A percentile compares a stretch with the other conserved stretches of the same genome.
These are phyloP conservation scores for Suillus sp. DNA, from an alignment of 768 basidiomycete species.

Conservation along the genomic window DNA sequence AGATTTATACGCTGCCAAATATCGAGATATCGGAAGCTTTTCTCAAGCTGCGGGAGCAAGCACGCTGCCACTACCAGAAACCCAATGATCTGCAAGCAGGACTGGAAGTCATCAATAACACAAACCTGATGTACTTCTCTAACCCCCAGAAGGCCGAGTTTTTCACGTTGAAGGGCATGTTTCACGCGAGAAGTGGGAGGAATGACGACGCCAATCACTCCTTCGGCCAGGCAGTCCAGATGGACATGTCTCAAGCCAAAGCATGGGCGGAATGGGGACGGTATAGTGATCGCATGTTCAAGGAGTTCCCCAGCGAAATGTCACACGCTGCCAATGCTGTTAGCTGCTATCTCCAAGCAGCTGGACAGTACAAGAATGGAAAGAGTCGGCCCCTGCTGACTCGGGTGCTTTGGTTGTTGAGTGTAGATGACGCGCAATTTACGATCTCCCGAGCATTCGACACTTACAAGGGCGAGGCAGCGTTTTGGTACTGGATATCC, in stretches of 20 bases:
- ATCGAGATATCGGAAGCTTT: conserved; percentile 99
- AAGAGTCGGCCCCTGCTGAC: conserved; percentile 91
- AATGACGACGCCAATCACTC: conserved; percentile 89
- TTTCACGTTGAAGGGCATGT: conserved; percentile 98
- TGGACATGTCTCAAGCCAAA: conserved; percentile 93
- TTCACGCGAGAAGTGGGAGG: conserved; percentile 84
- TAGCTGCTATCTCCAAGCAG: conserved; percentile 96
- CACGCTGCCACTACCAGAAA: conserved; percentile 96
- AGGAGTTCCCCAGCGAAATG: conserved; percentile 76
- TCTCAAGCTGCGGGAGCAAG: conserved; percentile 97
- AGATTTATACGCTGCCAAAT: conserved; percentile 98
- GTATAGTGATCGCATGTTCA: conserved; percentile 92
- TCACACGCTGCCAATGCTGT: conserved; percentile 86
- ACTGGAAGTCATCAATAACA: conserved; percentile 98
- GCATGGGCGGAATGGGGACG: conserved; percentile 99
- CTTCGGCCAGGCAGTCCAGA: conserved; percentile 93
- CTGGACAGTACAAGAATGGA: conserved; percentile 89
- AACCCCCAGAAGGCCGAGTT: conserved; percentile 95
- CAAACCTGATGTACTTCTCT: conserved; percentile 98
- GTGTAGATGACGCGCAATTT: conserved; percentile 78
- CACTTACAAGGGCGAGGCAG: conserved; percentile 93
- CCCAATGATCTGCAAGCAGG: conserved; percentile 92
- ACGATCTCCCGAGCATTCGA: conserved; percentile 85
- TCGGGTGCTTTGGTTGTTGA: conserved; percentile 94
- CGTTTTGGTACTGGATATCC: conserved; percentile 99